Conservation (phyloP, 495 filamentous ascomycete genomes). For the Podospora tetraspora region DNA sequence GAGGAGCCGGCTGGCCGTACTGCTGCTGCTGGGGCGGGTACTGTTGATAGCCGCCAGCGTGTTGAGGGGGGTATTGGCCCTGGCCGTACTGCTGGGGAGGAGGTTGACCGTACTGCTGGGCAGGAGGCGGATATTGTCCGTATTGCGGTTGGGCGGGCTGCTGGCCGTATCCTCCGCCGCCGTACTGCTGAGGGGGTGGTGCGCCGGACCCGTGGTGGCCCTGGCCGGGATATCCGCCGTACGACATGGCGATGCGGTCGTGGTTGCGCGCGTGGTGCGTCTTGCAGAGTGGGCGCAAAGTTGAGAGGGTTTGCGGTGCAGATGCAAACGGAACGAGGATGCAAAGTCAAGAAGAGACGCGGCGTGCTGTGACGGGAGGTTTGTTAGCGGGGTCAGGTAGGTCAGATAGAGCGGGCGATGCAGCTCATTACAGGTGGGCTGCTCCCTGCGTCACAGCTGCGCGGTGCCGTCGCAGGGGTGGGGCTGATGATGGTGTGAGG, state of each 20-base stretch:
- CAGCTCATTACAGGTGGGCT: background rate
- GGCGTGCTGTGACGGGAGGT: background rate
- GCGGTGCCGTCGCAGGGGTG: background rate
- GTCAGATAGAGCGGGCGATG: background rate
- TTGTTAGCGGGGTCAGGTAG: background rate
- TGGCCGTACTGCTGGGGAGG: conserved; percentile 20
- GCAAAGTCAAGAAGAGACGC: background rate
- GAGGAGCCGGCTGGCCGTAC: conserved; percentile 27
- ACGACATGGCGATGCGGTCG: conserved; percentile 5
- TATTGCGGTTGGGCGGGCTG: conserved; percentile 16
- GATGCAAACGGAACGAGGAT: background rate
- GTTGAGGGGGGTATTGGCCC: conserved; percentile 21
- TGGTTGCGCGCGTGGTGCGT: background rate
- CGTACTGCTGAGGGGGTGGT: background rate
- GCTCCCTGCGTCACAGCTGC: background rate
- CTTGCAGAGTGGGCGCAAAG: background rate
- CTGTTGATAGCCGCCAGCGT: conserved; percentile 11
- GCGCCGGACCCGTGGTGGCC: conserved; percentile 1
- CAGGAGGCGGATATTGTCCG: conserved; percentile 16
- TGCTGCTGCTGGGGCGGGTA: conserved; percentile 24
- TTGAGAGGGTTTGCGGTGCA: background rate
- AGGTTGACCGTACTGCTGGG: conserved; percentile 25
- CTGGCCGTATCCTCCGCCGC: conserved; percentile 4
- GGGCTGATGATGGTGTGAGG: background rate
- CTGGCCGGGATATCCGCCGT: conserved; percentile 10